Base-by-base conservation (phyloP, 192 early-diverging fungal species). In the Chytriomyces sp. region DNA sequence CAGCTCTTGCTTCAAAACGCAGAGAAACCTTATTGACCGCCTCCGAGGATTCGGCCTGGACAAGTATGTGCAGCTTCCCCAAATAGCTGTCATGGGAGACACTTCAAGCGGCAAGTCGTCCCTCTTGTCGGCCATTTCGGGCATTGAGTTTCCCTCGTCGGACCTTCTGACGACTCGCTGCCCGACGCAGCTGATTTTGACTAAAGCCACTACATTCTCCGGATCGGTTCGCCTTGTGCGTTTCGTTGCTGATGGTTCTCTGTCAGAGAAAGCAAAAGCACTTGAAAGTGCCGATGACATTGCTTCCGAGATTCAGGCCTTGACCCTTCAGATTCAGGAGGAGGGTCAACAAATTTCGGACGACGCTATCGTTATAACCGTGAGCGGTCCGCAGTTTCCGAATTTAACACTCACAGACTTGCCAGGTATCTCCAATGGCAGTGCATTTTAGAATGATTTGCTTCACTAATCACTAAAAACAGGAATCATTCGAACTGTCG, bases 81-180 rank as follows among this genome's bases (percentile, higher is more conserved):
- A 88, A 82, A 89, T 89, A 72, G 82, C 82, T n/a, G 85, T 87
- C 43, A 79, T 87, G 61, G 87, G 85, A 8, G 78, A 77, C 59
- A 81, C 82, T 53, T 83, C 81, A 65, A 75, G 75, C 44, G 98
- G 98, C 69, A 99, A 99, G 81, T 76, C 74, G 7, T 67, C 64
- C 20, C 53, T 81, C 45, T 60, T 81, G 9, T 48, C 48, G 20
- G 64, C 64, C 35, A 72, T 81, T 46, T 79, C 77, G 49, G 77
- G 80, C 35, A 75, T 81, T 35, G 16, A 45, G 44, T 79, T 81
- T 61, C 80, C 80, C 8, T 65, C 79, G 6, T 23, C 23, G 63
- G 24, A 49, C 53, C 64, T 48, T 44, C 47, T 77, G n/a, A 80
- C 69, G 57, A 77, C 76, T n/a, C 20, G 79, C 8, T 66, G 69